phyloP scores from a whole-genome alignment of 805 yeast genomes.

The Sugiyamaella valdiviana region DNA sequence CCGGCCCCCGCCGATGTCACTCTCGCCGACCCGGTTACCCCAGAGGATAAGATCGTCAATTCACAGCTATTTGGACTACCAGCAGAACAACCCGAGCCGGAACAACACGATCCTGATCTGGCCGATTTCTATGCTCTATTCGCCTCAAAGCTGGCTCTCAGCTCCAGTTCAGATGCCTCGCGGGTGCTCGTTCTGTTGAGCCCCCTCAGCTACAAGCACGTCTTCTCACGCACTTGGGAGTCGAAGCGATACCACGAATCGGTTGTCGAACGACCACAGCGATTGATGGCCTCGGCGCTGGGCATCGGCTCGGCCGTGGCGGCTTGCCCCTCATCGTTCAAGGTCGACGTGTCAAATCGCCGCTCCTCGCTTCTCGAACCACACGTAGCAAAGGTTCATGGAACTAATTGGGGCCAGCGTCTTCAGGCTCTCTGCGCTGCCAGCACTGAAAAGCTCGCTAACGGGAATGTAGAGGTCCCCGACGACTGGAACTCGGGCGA shows the following conservation, averaged over 20 bases:
- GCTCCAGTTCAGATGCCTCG: not conserved
- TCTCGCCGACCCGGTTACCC: not conserved
- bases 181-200: slow-evolving; percentile 44
- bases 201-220: slow-evolving; percentile 65
- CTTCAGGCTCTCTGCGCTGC: slow-evolving; percentile 52
- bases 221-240: slow-evolving; percentile 72
- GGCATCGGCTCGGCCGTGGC: slow-evolving; percentile 74
- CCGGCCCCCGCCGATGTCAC: no score
- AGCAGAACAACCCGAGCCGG: not conserved
- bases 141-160: not conserved
- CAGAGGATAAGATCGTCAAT: not conserved
- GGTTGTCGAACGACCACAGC: slow-evolving; percentile 77
- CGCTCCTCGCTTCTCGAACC: slow-evolving; percentile 42
- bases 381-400: slow-evolving; percentile 68
- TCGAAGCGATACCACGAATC: slow-evolving; percentile 57
- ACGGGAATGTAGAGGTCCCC: slow-evolving; percentile 65
- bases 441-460: slow-evolving; percentile 48
- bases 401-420: slow-evolving; percentile 61
- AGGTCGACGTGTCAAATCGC: slow-evolving; percentile 42
- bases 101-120: not conserved
- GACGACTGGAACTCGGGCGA: slow-evolving; percentile 80
- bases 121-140: not conserved
- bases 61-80: not conserved
- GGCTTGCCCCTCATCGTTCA: slow-evolving; percentile 38
- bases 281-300: slow-evolving; percentile 67